A percentile compares a stretch with the other conserved stretches of the same genome.
phyloP scores from a whole-genome alignment of 2,329 filamentous ascomycete species.

The Chaetomiaceae sp. region DNA sequence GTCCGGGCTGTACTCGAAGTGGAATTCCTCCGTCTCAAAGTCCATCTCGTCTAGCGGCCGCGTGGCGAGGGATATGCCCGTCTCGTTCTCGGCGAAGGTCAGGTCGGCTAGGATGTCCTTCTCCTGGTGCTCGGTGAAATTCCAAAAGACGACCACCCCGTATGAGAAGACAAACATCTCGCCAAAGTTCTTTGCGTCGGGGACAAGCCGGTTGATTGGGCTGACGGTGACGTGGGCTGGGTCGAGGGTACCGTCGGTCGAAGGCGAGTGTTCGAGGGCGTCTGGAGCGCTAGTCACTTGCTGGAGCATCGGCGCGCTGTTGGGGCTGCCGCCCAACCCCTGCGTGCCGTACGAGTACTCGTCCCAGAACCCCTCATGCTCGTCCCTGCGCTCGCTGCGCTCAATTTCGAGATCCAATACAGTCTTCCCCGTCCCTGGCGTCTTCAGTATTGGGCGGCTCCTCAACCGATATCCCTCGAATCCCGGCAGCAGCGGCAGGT shows the following conservation, averaged over 20 bases:
- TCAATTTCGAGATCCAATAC: conserved; percentile 95
- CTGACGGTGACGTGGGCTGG: conserved; percentile 14
- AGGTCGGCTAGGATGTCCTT: conserved; percentile 94
- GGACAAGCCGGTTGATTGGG: conserved; percentile 56
- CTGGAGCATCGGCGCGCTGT: conserved; percentile 24
- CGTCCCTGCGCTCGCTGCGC: conserved; percentile 80
- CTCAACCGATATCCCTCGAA: conserved; percentile 81
- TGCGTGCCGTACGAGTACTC: conserved; percentile 59
- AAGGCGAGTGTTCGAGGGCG: conserved; percentile 5
- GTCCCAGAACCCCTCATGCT: conserved; percentile 87
- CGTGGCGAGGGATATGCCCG: conserved; percentile 63
- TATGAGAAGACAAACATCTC: conserved; percentile 98
- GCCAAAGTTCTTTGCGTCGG: conserved; percentile 73
- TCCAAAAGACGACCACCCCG: conserved; percentile 98
- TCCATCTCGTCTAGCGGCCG: conserved; percentile 81
- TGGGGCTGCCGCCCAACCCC: conserved; percentile 25
- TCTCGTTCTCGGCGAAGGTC: conserved; percentile 74
- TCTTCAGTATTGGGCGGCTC: conserved; percentile 88
- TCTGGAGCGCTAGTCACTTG: conserved; percentile 26
- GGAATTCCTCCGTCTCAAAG: conserved; percentile 96
- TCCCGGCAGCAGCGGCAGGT: conserved; percentile 81
- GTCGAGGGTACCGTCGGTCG: conserved; percentile 26
- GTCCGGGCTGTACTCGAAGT: conserved; percentile 90
- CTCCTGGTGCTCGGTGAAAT: conserved; percentile 92
- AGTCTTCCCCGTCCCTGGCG: conserved; percentile 81